Conservation (phyloP, 768 basidiomycete genomes). For the Lactarius deliciosus region DNA sequence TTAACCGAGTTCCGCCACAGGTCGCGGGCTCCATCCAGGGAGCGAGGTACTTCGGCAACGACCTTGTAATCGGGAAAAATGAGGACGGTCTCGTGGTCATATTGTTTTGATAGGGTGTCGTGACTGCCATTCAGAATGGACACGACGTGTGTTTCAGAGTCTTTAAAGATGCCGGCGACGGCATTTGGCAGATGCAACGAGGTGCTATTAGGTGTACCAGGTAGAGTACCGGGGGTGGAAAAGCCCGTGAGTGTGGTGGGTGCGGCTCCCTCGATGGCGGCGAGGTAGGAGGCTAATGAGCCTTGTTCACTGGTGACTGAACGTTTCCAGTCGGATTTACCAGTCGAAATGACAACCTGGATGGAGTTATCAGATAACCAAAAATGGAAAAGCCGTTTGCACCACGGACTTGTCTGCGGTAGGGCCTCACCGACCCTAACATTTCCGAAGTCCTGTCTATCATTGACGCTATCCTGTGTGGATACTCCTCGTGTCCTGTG, state of each 20-base stretch:
- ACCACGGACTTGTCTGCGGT: conserved; percentile 69
- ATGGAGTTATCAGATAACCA: conserved; percentile 19
- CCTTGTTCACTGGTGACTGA: conserved; percentile 71
- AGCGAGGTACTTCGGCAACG: conserved; percentile 67
- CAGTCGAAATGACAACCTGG: conserved; percentile 82
- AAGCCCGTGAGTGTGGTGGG: background rate
- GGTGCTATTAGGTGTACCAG: conserved; percentile 22
- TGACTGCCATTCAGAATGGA: conserved; percentile 87
- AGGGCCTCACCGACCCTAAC: conserved; percentile 84
- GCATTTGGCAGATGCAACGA: conserved; percentile 22
- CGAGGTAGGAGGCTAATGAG: conserved; percentile 66
- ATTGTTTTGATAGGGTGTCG: conserved; percentile 62
- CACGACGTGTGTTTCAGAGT: conserved; percentile 53
- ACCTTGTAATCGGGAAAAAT: conserved; percentile 93
- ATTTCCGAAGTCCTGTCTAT: conserved; percentile 78
- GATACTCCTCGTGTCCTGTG: conserved; percentile 72
- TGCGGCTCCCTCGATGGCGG: conserved; percentile 30
- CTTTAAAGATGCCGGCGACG: conserved; percentile 56
- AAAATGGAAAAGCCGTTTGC: background rate
- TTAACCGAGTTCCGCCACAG: conserved; percentile 67
- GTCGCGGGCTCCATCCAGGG: conserved; percentile 61
- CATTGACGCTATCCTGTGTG: conserved; percentile 56
- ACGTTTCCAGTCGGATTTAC: conserved; percentile 83
- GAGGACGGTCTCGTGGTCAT: conserved; percentile 72
- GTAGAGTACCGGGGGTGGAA: conserved; percentile 29